Conservation (phyloP, 2,329 filamentous ascomycete species). For the Penicillium sp. region DNA sequence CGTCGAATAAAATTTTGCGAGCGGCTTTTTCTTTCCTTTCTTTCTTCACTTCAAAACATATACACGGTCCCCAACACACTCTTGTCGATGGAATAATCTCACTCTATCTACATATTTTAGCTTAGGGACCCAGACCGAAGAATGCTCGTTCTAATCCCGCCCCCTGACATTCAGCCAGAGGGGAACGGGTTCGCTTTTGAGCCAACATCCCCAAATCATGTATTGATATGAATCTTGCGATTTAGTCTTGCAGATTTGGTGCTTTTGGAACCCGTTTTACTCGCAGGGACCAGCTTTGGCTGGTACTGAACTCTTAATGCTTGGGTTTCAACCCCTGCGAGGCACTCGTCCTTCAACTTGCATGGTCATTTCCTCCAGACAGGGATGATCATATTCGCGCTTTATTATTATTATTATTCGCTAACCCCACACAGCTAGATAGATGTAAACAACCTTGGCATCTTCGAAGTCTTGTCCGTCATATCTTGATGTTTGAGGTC, state of each 20-base stretch:
- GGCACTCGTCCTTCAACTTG: neutral
- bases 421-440: slow-evolving; percentile 1
- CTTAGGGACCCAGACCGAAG: slow-evolving; percentile 43
- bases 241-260: neutral
- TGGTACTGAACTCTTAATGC: slow-evolving; percentile 1
- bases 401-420: neutral
- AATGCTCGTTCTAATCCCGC: slow-evolving; percentile 48
- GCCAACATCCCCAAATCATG: slow-evolving; percentile 35
- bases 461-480: slow-evolving; percentile 49
- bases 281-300: neutral
- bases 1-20: slow-evolving; percentile 9
- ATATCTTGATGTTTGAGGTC: slow-evolving; percentile 46
- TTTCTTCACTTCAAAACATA: slow-evolving; percentile 29
- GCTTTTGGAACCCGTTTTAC: neutral
- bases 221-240: neutral
- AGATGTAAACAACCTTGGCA: slow-evolving; percentile 31
- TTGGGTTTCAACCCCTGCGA: neutral
- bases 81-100: slow-evolving; percentile 41
- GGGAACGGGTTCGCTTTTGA: slow-evolving; percentile 49
- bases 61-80: slow-evolving; percentile 49
- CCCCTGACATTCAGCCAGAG: slow-evolving; percentile 31
- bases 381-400: neutral
- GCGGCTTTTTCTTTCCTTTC: slow-evolving; percentile 20
- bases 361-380: slow-evolving; percentile 2
- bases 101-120: slow-evolving; percentile 47